A percentile compares a stretch with the other conserved stretches of the same genome.
Conservation (phyloP, 1,284 basidiomycete species). For the Athelia sp. region DNA sequence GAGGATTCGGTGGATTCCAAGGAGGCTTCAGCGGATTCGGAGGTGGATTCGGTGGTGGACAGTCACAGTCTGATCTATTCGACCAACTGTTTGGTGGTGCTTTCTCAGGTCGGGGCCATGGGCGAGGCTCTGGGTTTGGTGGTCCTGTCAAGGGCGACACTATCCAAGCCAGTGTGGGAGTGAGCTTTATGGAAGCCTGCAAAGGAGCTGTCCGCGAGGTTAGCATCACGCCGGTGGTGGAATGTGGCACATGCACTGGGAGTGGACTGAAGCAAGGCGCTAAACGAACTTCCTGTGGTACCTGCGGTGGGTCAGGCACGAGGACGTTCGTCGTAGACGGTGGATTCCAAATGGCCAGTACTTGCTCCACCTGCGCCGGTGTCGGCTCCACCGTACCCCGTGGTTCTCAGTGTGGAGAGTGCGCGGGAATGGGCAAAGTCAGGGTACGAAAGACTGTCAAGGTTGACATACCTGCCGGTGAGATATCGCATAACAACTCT, state of each 20-base stretch:
- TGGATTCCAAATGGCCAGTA: slow-evolving; percentile 97
- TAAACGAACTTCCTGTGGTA: slow-evolving; percentile 75
- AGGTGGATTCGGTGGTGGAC: slow-evolving; percentile 55
- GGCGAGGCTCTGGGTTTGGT: slow-evolving; percentile 38
- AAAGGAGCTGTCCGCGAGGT: slow-evolving; percentile 83
- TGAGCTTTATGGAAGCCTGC: slow-evolving; percentile 92
- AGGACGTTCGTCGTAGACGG: slow-evolving; percentile 89
- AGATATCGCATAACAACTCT: slow-evolving; percentile 19
- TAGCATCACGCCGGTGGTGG: slow-evolving; percentile 76
- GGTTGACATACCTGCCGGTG: slow-evolving; percentile 84
- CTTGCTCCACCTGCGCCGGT: slow-evolving; percentile 85
- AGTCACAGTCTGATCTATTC: slow-evolving; percentile 70
- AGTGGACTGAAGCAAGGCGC: slow-evolving; percentile 85
- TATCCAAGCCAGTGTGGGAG: slow-evolving; percentile 72
- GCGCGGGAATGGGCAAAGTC: slow-evolving; percentile 87
- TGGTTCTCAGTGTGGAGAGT: slow-evolving; percentile 75
- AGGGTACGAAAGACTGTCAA: slow-evolving; percentile 76
- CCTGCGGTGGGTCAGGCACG: slow-evolving; percentile 86
- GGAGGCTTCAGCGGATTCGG: slow-evolving; percentile 50
- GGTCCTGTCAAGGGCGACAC: slow-evolving; percentile 75
- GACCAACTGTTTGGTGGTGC: slow-evolving; percentile 80
- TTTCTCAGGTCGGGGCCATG: slow-evolving; percentile 48
- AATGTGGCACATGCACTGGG: slow-evolving; percentile 84
- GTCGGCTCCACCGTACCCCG: slow-evolving; percentile 78
- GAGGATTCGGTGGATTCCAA: slow-evolving; percentile 38